These are phyloP conservation scores for Hawksworthiomyces lignivorus DNA, from an alignment of 2,329 filamentous ascomycete genomes.

Conservation along the genomic window DNA sequence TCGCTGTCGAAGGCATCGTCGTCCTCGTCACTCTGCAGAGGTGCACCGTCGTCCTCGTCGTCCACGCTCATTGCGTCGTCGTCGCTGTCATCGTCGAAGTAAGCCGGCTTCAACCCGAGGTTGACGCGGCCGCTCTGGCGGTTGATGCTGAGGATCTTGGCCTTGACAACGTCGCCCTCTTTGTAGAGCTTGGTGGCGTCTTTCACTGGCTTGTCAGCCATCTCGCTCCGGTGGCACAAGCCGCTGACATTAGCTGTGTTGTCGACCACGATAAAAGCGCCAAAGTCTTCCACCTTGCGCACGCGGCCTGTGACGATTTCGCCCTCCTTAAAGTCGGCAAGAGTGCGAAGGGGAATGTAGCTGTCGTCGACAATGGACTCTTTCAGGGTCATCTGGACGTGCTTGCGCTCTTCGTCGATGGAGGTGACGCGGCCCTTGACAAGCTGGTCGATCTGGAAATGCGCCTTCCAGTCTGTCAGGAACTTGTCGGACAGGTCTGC, in stretches of 20 bases:
- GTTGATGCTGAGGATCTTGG: conserved; percentile 75
- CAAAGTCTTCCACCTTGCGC: conserved; percentile 89
- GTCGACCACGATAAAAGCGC: conserved; percentile 87
- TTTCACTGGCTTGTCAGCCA: conserved; percentile 74
- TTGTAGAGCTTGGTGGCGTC: conserved; percentile 87
- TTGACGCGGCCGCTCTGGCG: conserved; percentile 68
- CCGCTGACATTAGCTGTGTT: conserved; percentile 84
- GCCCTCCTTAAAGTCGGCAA: conserved; percentile 69
- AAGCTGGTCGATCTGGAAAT: conserved; percentile 81
- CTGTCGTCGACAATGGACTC: conserved; percentile 67
- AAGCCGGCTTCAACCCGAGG: conserved; percentile 87
- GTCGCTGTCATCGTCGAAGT: conserved; percentile 59
- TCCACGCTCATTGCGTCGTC: conserved; percentile 36
- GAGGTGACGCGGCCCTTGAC: conserved; percentile 78
- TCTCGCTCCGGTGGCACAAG: conserved; percentile 84
- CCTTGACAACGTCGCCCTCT: conserved; percentile 89
- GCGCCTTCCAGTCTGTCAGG: conserved; percentile 90
- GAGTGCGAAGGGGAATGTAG: conserved; percentile 64
- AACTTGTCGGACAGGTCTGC: conserved; percentile 84
- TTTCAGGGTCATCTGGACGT: conserved; percentile 82
- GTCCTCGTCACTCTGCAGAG: conserved; percentile 32
- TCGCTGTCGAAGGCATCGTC: conserved; percentile 40
- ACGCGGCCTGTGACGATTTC: conserved; percentile 84
- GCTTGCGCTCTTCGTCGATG: conserved; percentile 59
- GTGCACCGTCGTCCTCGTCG: conserved; percentile 40